Evolutionary conservation across 2,329 filamentous ascomycete genomes (phyloP).

Genomic region (Aureobasidium zeae): DNA sequence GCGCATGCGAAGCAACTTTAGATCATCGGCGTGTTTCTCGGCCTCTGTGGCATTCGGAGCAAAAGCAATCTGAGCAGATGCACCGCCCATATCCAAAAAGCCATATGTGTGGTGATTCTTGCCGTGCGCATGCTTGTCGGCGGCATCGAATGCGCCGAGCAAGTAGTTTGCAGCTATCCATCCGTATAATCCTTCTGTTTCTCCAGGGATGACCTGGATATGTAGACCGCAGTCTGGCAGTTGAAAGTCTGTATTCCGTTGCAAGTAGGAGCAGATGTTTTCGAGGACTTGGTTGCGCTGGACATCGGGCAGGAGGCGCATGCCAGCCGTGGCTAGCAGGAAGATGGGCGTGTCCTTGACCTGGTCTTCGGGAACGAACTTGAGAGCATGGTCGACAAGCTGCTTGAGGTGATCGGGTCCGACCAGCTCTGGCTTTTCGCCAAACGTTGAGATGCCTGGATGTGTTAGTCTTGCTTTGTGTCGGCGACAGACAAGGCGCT

Average conservation of each 20-base stretch:
- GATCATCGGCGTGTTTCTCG: constrained; percentile 76
- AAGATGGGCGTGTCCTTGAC: constrained; percentile 83
- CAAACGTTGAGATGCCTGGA: constrained; percentile 73
- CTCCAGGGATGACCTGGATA: constrained; percentile 88
- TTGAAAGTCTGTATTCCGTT: constrained; percentile 65
- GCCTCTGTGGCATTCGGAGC: constrained; percentile 88
- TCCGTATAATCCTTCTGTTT: constrained; percentile 91
- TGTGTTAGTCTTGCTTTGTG: background rate
- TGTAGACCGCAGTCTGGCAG: constrained; percentile 84
- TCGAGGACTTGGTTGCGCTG: constrained; percentile 65
- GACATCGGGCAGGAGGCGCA: constrained; percentile 69
- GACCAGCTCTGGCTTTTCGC: constrained; percentile 62
- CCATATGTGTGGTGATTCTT: constrained; percentile 91
- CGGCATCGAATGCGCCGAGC: constrained; percentile 77
- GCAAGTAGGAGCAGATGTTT: constrained; percentile 75
- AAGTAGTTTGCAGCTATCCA: constrained; percentile 98
- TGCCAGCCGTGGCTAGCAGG: constrained; percentile 88
- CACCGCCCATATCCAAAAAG: constrained; percentile 96
- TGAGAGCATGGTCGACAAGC: constrained; percentile 72
- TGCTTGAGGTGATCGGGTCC: constrained; percentile 72
- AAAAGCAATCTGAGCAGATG: constrained; percentile 95
- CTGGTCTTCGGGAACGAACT: constrained; percentile 65
- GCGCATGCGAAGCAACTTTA: constrained; percentile 77
- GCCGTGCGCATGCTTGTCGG: constrained; percentile 66
- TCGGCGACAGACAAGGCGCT: background rate